Evolutionary conservation across 495 filamentous ascomycete species (phyloP), one percentile per base, ranked within the genome.

Genomic region (Talaromyces adpressus): DNA sequence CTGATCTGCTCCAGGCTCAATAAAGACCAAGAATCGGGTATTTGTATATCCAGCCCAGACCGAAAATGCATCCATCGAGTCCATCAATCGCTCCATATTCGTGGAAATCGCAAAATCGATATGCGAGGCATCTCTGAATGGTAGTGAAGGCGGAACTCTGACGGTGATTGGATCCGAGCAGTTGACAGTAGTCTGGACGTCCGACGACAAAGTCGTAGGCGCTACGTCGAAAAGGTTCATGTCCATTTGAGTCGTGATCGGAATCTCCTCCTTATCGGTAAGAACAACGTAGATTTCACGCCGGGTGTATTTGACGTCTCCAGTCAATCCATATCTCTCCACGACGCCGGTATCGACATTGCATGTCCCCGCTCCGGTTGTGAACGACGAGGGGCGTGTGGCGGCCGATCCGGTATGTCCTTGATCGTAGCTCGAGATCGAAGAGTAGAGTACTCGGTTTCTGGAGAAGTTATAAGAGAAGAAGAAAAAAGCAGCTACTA

Each of bases 41-140:
- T 75, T 73, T 0, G 84, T 84, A 20, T 81, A 73, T 1, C 83
- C 73, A 4, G 87, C 81, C 87, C 87, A 90, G 68, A 88, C 85
- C 12, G 75, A 65, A 39, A 89, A 84, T 27, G 78, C 75, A 27
- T 81, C 71, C 11, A 87, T 72, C 2, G 84, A 86, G 14, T 81
- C 77, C 49, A 81, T 75, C 63, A 91, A 71, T 34, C 87, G 78
- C 4, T 73, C 71, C 52, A 85, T 72, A 6, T 77, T 81, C 16
- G 86, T 87, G 2, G 86, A 82, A 1, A 90, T 81, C 64, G 85
- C 87, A 64, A 88, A 85, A 54, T 85, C 74, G 49, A 88, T 74
- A 60, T 78, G 69, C 5, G 83, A 84, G 7, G 80, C 83, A 66
- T 85, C 79, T 18, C 71, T 62, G 62, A 69, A 66, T 47, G 67